Evolutionary conservation across 192 early-diverging fungal species (phyloP), one percentile per base, ranked within the genome.

Genomic region (Funneliformis mosseae): DNA sequence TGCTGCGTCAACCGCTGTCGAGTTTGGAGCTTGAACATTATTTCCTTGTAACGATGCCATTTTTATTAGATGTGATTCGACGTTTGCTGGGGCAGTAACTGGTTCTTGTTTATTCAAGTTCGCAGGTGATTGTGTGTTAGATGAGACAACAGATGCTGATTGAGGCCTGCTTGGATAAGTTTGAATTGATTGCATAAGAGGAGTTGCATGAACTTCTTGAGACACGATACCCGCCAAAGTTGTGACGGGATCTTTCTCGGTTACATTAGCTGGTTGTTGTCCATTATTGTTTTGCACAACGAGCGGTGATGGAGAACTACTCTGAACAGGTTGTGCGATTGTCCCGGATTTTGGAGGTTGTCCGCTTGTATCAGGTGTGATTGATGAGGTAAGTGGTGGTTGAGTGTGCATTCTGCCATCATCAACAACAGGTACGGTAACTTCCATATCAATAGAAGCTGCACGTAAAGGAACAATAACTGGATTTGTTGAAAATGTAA

Each of bases 141-240:
- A 55, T 14, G 84, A 66, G 25, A 82, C 80, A 42, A 83, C 72
- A 55, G 81, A 46, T 42, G 59, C 59, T 42, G 39, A 66, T 66
- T 78, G 39, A 64, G 76, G 46, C 8, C 5, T 21, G 5, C 21
- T 55, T 21, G 50, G 16, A 7, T 18, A 55, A 18, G 18, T 55
- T 55, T 55, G 50, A 55, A 55, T 55, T 55, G 50, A 18, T 55
- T 55, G 50, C 16, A 55, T 21, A 18, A 16, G 21, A 18, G 6
- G 18, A 55, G 33, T 33, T 33, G 33, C 33, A 33, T 55, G 18
- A 55, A 0, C 50, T 55, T 21, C 50, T 18, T 55, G 50, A 21
- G 50, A 55, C 18, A 69, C 69, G 59, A 2, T 73, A 14, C 27
- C 72, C n/a, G 27, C 61, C 6, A 25, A 50, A 43, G 61, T 82